Evolutionary conservation across 2,329 filamentous ascomycete species (phyloP).

Genomic region (Fusarium succisae): DNA sequence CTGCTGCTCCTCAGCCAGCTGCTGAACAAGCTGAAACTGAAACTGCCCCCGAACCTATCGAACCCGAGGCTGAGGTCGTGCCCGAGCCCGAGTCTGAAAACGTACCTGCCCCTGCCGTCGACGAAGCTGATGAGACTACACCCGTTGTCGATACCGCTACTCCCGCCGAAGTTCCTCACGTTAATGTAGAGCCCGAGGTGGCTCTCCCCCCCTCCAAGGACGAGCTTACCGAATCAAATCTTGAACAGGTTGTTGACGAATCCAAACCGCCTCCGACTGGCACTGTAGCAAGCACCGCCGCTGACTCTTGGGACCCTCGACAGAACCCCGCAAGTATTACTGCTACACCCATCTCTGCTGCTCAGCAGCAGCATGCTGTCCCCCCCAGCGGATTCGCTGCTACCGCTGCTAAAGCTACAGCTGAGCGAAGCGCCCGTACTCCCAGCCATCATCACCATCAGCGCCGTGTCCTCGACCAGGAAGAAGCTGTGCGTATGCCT

Average conservation of each 20-base stretch:
- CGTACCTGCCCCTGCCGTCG: conserved; percentile 45
- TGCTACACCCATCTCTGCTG: conserved; percentile 72
- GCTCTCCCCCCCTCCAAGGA: conserved; percentile 77
- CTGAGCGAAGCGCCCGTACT: conserved; percentile 70
- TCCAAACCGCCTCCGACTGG: conserved; percentile 81
- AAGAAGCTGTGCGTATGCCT: conserved; percentile 98
- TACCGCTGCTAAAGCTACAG: conserved; percentile 82
- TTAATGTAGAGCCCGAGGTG: conserved; percentile 48
- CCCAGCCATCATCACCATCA: conserved; percentile 74
- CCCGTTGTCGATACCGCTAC: conserved; percentile 47
- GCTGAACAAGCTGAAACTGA: conserved; percentile 49
- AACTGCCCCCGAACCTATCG: conserved; percentile 47
- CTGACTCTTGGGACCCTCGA: conserved; percentile 83
- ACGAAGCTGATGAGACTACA: conserved; percentile 39
- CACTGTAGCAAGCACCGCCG: conserved; percentile 87
- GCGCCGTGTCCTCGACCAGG: conserved; percentile 89
- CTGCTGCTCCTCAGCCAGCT: conserved; percentile 55
- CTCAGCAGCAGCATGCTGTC: conserved; percentile 69
- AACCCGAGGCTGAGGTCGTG: conserved; percentile 48
- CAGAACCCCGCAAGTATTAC: conserved; percentile 66
- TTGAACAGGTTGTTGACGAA: conserved; percentile 87
- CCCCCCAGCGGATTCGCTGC: conserved; percentile 76
- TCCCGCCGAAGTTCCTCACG: conserved; percentile 32
- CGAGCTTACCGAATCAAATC: conserved; percentile 88
- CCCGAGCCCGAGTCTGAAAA: conserved; percentile 46